phyloP scores from a whole-genome alignment of 306 rosid species.

The Pyrus bretschneideri region DNA sequence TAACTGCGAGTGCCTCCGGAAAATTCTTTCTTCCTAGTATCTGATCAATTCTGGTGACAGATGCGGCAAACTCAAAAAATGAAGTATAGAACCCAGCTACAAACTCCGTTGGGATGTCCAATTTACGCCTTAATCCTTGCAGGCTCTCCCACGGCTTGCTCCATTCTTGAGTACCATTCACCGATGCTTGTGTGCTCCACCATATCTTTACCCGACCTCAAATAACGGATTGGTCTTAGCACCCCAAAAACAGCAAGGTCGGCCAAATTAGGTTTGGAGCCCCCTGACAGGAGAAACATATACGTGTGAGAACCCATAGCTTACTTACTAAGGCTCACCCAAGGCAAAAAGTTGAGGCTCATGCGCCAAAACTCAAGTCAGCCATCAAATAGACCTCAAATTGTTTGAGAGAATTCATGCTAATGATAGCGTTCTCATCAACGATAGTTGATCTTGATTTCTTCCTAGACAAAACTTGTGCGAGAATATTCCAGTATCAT shows the following conservation, averaged over 20 bases:
- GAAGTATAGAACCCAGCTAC: slow-evolving; percentile 7
- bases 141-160: slow-evolving; percentile 62
- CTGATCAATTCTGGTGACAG: not conserved
- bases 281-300: slow-evolving; percentile 32
- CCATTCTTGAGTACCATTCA: slow-evolving; percentile 95
- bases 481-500: not conserved
- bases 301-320: not conserved
- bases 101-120: not conserved
- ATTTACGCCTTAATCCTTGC: slow-evolving; percentile 53
- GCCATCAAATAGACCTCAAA: not conserved
- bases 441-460: not conserved
- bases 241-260: slow-evolving; percentile 68
- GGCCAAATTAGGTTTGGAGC: slow-evolving; percentile 48
- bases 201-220: slow-evolving; percentile 92
- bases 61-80: slow-evolving; percentile 13
- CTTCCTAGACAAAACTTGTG: not conserved
- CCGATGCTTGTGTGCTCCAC: slow-evolving; percentile 88
- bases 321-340: not conserved
- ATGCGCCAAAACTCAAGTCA: not conserved
- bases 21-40: not conserved
- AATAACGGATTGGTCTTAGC: slow-evolving; percentile 82
- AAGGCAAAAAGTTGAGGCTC: not conserved
- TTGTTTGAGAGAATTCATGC: not conserved
- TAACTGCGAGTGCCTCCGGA: not conserved
- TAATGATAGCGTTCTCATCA: not conserved